Base-by-base conservation (phyloP, 2,329 filamentous ascomycete genomes). In the Ophiostoma sp. region DNA sequence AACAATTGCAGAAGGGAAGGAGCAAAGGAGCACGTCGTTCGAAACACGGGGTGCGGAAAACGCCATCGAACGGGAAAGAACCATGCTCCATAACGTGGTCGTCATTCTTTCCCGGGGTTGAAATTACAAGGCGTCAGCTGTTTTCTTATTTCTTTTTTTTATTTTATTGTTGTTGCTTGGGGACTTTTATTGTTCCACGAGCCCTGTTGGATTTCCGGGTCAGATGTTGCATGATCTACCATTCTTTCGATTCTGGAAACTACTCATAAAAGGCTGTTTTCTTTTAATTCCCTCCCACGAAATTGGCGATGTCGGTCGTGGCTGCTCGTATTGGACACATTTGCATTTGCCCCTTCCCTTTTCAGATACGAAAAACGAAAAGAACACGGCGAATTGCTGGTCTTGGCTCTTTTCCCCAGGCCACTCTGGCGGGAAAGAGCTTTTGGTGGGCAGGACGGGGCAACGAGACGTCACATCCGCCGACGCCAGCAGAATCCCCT, bases 91-190 rank as follows among this genome's bases (percentile, higher is more conserved):
- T 66, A 45, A 66, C n/a, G 12, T 42, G 36, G 61, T 66, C 64
- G 64, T 22, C 25, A 50, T 50, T 50, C 39, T 68, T 48, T 15
- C 15, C 63, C 39, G 39, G 39, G 25, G 25, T 68, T 68, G 39
- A 68, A 68, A 68, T 68, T 68, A 33, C 6, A 68, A 45, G 63
- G 63, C 63, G 63, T 68, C 39, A 68, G 61, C 33, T 64, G 61
- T 64, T 63, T 39, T 50, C 45, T 12, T 22, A 55, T 55, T 55
- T 25, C 39, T 39, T 39, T 39, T 42, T 42, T 42, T 42, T 12
- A 9, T 52, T 52, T 52, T 52, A 52, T 52, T 55, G n/a, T 8
- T 55, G 50, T 25, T 55, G 2, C 50, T 25, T 31, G 55, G 55
- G 1, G 12, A 31, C 55, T 59, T 31, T 59, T 17, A 19, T 59